Base-by-base conservation (phyloP, 257 asterid species). In the Oldenlandia corymbosa region DNA sequence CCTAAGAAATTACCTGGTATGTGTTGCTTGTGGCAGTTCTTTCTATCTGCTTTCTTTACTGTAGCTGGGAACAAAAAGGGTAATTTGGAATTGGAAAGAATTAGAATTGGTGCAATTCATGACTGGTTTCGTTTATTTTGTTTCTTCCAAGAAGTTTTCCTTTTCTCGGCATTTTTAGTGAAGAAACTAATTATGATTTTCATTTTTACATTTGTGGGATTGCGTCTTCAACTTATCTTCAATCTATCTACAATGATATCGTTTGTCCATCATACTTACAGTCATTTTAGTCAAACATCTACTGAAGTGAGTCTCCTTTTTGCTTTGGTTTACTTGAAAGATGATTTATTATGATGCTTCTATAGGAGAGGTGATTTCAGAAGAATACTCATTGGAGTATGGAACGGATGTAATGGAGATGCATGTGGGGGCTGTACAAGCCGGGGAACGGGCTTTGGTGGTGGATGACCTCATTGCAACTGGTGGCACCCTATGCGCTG, bases 401-500 rank as follows among this genome's bases (percentile, higher is more conserved):
- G 98, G 98, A 75, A 88, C 92, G 24, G 98, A 91, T 76, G 78
- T 0, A 62, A 83, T 91, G 26, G 98, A 91, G 83, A 91, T 91
- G 98, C 98, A 91, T 79, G 97, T 91, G 41, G 98, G 96, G 68
- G 96, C 96, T 62, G 97, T 91, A n/a, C 79, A 83, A 68, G 55
- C 85, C 34, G 95, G 98, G 76, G 98, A 91, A 57, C 85, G 90
- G 30, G 96, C 90, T 0, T 65, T 91, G 49, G 58, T 91, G 43
- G 90, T 91, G 3, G 98, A 91, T 78, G 98, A 91, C 79, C 94
- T 91, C 53, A 88, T 91, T 77, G 98, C 98, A 46, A 88, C 98
- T 46, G 98, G 96, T 47, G 98, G 98, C 57, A 88, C 98, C 77
- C 80, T 91, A 65, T 43, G 50, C 75, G 98, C 98, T 72, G 98